These are phyloP conservation scores for Auricularia sp. DNA, from an alignment of 768 basidiomycete species.

Conservation along the genomic window DNA sequence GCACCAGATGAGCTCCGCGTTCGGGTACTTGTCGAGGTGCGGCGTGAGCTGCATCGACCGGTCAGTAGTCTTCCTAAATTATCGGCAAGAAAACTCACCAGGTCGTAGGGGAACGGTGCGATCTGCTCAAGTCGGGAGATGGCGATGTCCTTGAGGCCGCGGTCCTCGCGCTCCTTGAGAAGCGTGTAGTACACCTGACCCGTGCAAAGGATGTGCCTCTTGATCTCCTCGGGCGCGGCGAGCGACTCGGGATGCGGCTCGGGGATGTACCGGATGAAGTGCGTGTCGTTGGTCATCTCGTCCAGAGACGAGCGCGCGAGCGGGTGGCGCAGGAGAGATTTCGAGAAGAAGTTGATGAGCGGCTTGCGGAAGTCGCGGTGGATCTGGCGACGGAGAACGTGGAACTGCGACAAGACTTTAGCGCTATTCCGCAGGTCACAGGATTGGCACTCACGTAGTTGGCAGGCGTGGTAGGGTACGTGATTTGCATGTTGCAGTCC, in stretches of 20 bases:
- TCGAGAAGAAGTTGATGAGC: slow-evolving; percentile 95
- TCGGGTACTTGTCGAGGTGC: slow-evolving; percentile 93
- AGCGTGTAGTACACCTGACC: slow-evolving; percentile 93
- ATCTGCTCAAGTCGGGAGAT: slow-evolving; percentile 93
- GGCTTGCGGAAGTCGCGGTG: slow-evolving; percentile 99
- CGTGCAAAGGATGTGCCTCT: slow-evolving; percentile 84
- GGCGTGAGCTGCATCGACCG: slow-evolving; percentile 58
- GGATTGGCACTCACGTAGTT: slow-evolving; percentile 57
- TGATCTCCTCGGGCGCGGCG: slow-evolving; percentile 74
- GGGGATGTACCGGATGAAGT: slow-evolving; percentile 90
- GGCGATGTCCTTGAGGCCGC: slow-evolving; percentile 84
- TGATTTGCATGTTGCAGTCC: slow-evolving; percentile 99
- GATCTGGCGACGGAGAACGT: slow-evolving; percentile 91
- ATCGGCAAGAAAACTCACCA: slow-evolving; percentile 37
- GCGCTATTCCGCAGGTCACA: background rate
- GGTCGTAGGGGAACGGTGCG: slow-evolving; percentile 94
- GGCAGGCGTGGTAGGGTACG: slow-evolving; percentile 92
- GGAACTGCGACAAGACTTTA: slow-evolving; percentile 48
- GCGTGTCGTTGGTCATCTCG: slow-evolving; percentile 81
- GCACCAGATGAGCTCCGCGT: slow-evolving; percentile 88
- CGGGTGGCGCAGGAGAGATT: slow-evolving; percentile 92
- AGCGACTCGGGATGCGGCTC: slow-evolving; percentile 66
- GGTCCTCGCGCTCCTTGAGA: slow-evolving; percentile 80
- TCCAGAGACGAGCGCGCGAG: slow-evolving; percentile 73
- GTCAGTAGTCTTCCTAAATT: slow-evolving; percentile 5